These are phyloP conservation scores for Penicillium canescens DNA, from an alignment of 495 filamentous ascomycete species.

Conservation along the genomic window DNA sequence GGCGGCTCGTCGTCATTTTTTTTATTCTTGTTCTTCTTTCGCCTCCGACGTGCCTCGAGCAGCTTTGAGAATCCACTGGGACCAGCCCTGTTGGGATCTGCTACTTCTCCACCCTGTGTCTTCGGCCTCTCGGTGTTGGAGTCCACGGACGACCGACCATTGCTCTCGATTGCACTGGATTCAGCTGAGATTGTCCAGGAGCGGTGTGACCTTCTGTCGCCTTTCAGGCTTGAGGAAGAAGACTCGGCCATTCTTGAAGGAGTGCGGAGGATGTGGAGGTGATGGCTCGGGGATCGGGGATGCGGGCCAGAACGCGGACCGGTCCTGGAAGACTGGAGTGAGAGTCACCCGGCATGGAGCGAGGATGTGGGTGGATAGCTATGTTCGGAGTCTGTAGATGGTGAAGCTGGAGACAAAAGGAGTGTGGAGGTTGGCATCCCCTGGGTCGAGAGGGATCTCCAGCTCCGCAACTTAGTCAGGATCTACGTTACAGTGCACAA, in stretches of 20 bases:
- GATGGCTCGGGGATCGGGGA: background rate
- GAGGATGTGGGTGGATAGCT: background rate
- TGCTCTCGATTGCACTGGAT: conserved; percentile 36
- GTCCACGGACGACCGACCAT: conserved; percentile 45
- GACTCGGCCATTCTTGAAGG: conserved; percentile 31
- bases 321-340: background rate
- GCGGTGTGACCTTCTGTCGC: conserved; percentile 27
- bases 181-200: conserved; percentile 35
- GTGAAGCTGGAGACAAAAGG: no score
- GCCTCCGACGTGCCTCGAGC: conserved; percentile 47
- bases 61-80: conserved; percentile 54
- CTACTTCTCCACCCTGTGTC: conserved; percentile 39
- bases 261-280: conserved; percentile 12
- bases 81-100: conserved; percentile 37
- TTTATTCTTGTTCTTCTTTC: conserved; percentile 42
- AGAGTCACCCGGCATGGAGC: background rate
- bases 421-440: no score
- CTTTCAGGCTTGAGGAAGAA: conserved; percentile 28
- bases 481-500: no score
- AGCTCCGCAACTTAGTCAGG: no score
- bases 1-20: conserved; percentile 30
- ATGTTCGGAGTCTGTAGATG: no score
- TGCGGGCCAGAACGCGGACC: background rate
- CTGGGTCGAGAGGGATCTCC: no score
- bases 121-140: conserved; percentile 43